Evolutionary conservation across 495 filamentous ascomycete species (phyloP), one percentile per base, ranked within the genome.

Genomic region (Daldinia childiae): DNA sequence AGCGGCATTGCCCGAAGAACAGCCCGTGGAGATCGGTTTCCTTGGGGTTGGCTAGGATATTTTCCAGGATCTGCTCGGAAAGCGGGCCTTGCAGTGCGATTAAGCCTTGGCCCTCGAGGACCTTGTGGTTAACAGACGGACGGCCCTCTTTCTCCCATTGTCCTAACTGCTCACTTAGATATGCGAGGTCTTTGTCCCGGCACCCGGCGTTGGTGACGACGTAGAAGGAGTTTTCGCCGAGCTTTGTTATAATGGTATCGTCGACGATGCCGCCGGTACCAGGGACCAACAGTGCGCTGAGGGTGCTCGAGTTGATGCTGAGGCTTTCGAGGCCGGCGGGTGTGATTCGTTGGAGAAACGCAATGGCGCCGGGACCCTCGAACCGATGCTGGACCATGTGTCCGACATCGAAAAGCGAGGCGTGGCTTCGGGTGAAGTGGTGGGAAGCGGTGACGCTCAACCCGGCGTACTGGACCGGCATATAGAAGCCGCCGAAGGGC

Each of bases 161-260:
- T 54, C 88, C 84, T 55, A 97, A 84, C 71, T 95, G 87, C 48
- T 84, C 76, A 7, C 72, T 75, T 5, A 99, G 79, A 79, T 93
- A 98, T 6, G 80, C 86, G 48, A 92, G 79, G 79, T 98, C 96
- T 79, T 98, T 97, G 17, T 91, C 88, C 45, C 92, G 85, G 77
- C 94, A 96, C 21, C 86, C 95, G n/a, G 95, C 95, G 79, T 99
- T 99, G 30, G 94, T 97, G 56, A 99, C 95, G 39, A 98, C 85
- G 80, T 98, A 97, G 81, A 96, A 97, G 36, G 79, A 74, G 45
- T 91, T 88, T 15, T 87, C 85, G 14, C 83, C 83, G 9, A 94
- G 84, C 62, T 90, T 83, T 21, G 93, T 96, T 73, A 99, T 90
- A 61, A 99, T 90, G 7, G 90, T 91, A 79, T 99, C 95, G 75